Base-by-base conservation (phyloP, 257 asterid species). In the Lycium barbarum region DNA sequence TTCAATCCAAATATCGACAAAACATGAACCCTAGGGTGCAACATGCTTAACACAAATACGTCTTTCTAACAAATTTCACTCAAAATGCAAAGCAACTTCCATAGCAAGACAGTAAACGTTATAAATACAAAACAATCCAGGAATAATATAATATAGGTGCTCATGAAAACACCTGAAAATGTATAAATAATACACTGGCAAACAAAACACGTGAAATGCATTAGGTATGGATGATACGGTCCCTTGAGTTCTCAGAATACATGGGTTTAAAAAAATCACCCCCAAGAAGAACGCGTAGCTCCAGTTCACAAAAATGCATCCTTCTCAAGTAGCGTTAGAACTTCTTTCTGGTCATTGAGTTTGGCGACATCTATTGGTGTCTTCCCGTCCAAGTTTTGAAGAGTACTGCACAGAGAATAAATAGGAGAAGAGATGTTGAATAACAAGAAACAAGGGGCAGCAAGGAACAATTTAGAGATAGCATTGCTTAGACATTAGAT, bases 301-400 rank as follows among this genome's bases (percentile, higher is more conserved):
- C 65, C 79, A 9, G 65, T 87, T 83, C 63, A 97, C 78, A 97
- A 96, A 86, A 97, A 97, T n/a, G 97, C 99, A 81, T 95, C 97
- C 89, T 95, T 97, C 93, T 95, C 99, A 4, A 97, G 98, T 90
- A 97, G 87, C 86, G 91, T 89, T 47, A 95, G 92, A 78, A 97
- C 98, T 74, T 94, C 99, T 0, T 89, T 84, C 90, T 97, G 99
- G 89, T 91, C 91, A 65, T 97, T 97, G 67, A 97, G 91, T 90
- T 97, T 97, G 43, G 99, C 98, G 18, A 97, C 99, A 6, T 97
- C 99, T 7, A 97, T 93, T 17, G 99, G 99, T 2, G 99, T 95
- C 91, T 97, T 97, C 2, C 98, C 98, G 73, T 97, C 99, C 92
- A 97, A 62, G 91, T 97, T 97, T 91, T 94, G 99, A 38, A 97